Base-by-base conservation (phyloP, 2,329 filamentous ascomycete genomes). In the Malbranchea zuffiana region DNA sequence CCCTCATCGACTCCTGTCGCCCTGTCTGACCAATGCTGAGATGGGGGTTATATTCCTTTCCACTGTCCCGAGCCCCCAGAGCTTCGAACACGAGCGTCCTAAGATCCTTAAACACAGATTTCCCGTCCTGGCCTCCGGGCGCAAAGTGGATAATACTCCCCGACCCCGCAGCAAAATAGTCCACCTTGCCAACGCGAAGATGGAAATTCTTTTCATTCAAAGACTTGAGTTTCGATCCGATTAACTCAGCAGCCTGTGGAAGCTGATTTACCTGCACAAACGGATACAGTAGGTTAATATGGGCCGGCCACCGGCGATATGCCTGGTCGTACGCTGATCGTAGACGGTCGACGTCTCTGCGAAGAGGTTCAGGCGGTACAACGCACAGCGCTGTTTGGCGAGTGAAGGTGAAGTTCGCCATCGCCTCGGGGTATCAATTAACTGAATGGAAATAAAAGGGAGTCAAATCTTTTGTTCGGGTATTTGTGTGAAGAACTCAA, bases 241-340 rank as follows among this genome's bases (percentile, higher is more conserved):
- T 59, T 10, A 55, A 50, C 3, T 61, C 51, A 1, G 59, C 57
- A 2, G 69, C 72, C 13, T 51, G 47, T 1, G 57, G 47, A 2
- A 82, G 60, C 6, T 47, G 46, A 2, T 70, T 64, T 0, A 63
- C 56, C 2, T 56, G 51, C 5, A 79, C 72, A 50, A 80, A 82
- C 0, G 77, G 78, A 49, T 81, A 81, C 15, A 80, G 47, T 17
- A 82, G 54, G 46, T 80, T 82, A 48, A 81, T 51, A 47, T 81
- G 78, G 8, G 76, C 72, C 3, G 77, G 75, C 78, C 78, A 82
- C 54, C 65, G 72, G 17, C 61, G 61, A 45, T 69, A 71, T 0
- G 69, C 65, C 42, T 73, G 74, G 53, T 82, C 78, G 55, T 81
- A 76, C 8, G 75, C 58, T n/a, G 61, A 64, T 29, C 78, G 69